Percentiles rank a stretch among this genome's conserved stretches.
phyloP scores from a whole-genome alignment of 352 stramenopile species.

The Phytopythium boreale region DNA sequence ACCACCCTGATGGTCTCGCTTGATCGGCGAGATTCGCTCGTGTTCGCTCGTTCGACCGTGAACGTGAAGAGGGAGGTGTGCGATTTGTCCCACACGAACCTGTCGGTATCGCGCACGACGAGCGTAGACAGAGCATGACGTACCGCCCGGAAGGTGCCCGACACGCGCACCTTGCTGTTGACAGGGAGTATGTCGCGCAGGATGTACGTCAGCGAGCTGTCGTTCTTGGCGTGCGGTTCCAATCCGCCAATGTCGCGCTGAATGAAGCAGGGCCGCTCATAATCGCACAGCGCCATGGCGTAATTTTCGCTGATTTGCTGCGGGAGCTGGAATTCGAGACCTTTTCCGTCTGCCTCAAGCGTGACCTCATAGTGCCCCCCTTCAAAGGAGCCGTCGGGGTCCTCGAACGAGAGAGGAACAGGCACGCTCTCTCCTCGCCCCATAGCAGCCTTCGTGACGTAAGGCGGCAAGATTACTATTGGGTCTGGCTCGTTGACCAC shows the following conservation, averaged over 20 bases:
- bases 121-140: slow-evolving; percentile 30
- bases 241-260: slow-evolving; percentile 1
- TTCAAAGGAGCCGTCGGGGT: slow-evolving; percentile 34
- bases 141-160: slow-evolving; percentile 36
- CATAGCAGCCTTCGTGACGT: slow-evolving; percentile 25
- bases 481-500: slow-evolving; percentile 47
- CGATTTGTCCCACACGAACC: slow-evolving; percentile 13
- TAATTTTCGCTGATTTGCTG: slow-evolving; percentile 47
- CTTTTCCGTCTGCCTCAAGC: slow-evolving; percentile 34
- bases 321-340: slow-evolving; percentile 39
- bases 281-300: slow-evolving; percentile 43
- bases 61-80: slow-evolving; percentile 38
- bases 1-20: slow-evolving; percentile 27
- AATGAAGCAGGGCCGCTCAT: slow-evolving; percentile 39
- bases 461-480: slow-evolving; percentile 45
- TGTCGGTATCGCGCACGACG: slow-evolving; percentile 30
- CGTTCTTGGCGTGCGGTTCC: not conserved
- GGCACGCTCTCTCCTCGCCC: slow-evolving; percentile 13
- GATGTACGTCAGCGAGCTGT: slow-evolving; percentile 17
- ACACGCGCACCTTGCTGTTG: slow-evolving; percentile 36
- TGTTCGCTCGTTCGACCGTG: slow-evolving; percentile 30
- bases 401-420: slow-evolving; percentile 50
- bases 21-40: not conserved
- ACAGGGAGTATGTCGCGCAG: slow-evolving; percentile 29
- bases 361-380: slow-evolving; percentile 40